phyloP scores from a whole-genome alignment of 2,329 filamentous ascomycete genomes.

The Phaeophleospora eucalypticola region DNA sequence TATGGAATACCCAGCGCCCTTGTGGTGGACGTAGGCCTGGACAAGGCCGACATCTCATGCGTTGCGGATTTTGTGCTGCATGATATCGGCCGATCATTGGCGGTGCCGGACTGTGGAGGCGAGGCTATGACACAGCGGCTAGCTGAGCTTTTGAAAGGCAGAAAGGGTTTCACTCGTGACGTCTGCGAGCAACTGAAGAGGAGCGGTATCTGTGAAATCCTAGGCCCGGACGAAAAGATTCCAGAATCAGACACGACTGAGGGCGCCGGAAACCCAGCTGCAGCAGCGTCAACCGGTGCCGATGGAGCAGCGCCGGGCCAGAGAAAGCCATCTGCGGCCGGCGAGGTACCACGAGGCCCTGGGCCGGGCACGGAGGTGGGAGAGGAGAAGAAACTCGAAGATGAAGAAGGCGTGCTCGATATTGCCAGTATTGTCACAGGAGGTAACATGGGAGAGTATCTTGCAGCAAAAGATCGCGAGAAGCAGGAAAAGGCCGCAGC shows the following conservation, averaged over 20 bases:
- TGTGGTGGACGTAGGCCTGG: conserved; percentile 83
- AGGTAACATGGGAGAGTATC: conserved; percentile 69
- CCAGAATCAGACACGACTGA: conserved; percentile 46
- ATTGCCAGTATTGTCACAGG: conserved; percentile 81
- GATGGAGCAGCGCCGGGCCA: conserved; percentile 43
- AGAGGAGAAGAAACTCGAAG: conserved; percentile 48
- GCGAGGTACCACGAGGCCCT: conserved; percentile 49
- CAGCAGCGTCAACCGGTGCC: conserved; percentile 54
- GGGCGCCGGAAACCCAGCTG: conserved; percentile 49
- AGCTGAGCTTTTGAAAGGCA: conserved; percentile 56
- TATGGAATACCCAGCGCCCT: conserved; percentile 81
- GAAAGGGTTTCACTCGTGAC: conserved; percentile 55
- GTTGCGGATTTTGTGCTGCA: conserved; percentile 78
- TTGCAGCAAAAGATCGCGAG: conserved; percentile 78
- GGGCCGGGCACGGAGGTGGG: conserved; percentile 54
- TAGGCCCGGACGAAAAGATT: conserved; percentile 51
- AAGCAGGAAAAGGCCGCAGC: conserved; percentile 62
- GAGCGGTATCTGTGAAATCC: conserved; percentile 59
- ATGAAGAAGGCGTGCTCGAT: conserved; percentile 72
- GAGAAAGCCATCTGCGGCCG: conserved; percentile 37
- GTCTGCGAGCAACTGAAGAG: conserved; percentile 65
- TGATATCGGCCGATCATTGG: conserved; percentile 59
- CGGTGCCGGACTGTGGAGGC: conserved; percentile 69
- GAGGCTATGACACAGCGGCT: conserved; percentile 79
- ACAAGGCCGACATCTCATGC: conserved; percentile 90